Evolutionary conservation across 129 eudicot genomes (phyloP), one percentile per base, ranked within the genome.

Genomic region (Helianthus tuberosus): DNA sequence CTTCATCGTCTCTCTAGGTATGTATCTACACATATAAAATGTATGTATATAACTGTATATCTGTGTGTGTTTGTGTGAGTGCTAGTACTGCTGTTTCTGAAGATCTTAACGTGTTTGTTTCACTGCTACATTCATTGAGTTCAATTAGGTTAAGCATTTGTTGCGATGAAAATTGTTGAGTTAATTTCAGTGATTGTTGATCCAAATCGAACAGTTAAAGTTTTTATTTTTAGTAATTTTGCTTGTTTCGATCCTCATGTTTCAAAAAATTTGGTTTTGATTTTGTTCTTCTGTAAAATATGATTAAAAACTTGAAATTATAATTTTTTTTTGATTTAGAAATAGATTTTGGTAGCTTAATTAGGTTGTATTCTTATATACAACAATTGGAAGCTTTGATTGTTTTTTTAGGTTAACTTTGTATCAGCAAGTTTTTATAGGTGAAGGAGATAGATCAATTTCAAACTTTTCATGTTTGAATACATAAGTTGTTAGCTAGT

Each of bases 201-300:
- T 44, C 50, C 47, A 38, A 63, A 78, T 78, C 38, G 59, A 78
- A 39, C 77, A 71, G 72, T 71, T 13, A 7, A 8, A 50, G 44
- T 78, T 78, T 71, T 66, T 17, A 55, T 78, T 78, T 55, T 67
- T 76, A 67, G 73, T 53, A 71, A 39, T 43, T 36, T 71, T 63
- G 64, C 46, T 69, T 50, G 76, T 14, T 51, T 77, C 20, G 23
- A 61, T 77, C 4, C 60, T n/a, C 59, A 43, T 63, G 39, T 71
- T 9, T 27, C 10, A 43, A 14, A 62, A 55, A 70, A 25, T 17
- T 77, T 11, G 58, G 81, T 11, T 62, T 62, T 61, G 10, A 52
- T 70, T 39, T 39, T 39, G 10, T 38, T 13, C 69, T 36, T 38
- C 46, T n/a, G 55, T 35, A 12, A 8, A 54, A 67, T 13, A 17